phyloP scores from a whole-genome alignment of 1,284 basidiomycete species.

The Gastroboletus turbinatus region DNA sequence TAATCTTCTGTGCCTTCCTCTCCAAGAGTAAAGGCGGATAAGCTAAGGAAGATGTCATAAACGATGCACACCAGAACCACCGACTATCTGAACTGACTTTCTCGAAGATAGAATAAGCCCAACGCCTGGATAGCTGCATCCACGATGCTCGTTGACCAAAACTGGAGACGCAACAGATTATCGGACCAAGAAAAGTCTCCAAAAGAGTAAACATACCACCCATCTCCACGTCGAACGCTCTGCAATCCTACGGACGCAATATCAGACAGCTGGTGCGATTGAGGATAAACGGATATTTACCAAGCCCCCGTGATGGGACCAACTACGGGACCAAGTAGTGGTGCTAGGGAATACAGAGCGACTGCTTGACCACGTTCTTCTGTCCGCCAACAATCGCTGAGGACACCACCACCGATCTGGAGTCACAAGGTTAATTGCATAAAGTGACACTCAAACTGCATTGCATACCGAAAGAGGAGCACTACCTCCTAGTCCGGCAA shows the following conservation, averaged over 20 bases:
- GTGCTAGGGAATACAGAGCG: constrained; percentile 66
- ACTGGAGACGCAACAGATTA: constrained; percentile 35
- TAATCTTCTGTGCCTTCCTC: constrained; percentile 53
- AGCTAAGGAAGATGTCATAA: constrained; percentile 37
- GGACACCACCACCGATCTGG: constrained; percentile 64
- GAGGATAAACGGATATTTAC: constrained; percentile 23
- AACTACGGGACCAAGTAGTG: constrained; percentile 56
- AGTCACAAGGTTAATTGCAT: neutral
- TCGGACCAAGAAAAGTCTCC: neutral
- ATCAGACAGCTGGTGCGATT: neutral
- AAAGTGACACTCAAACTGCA: constrained; percentile 12
- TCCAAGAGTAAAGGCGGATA: constrained; percentile 63
- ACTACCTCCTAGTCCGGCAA: constrained; percentile 65
- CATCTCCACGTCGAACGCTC: constrained; percentile 62
- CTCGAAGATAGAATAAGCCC: constrained; percentile 59
- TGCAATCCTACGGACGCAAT: constrained; percentile 44
- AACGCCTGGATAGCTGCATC: constrained; percentile 49
- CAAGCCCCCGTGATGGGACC: constrained; percentile 68
- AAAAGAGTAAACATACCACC: constrained; percentile 45
- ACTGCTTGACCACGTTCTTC: constrained; percentile 70
- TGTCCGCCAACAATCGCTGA: constrained; percentile 69
- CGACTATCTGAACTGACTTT: constrained; percentile 45
- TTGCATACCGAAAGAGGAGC: constrained; percentile 55
- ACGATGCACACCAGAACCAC: neutral
- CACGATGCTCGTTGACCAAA: constrained; percentile 60